Conservation (phyloP, 169 alveolate species). For the Cryptosporidium ryanae region DNA sequence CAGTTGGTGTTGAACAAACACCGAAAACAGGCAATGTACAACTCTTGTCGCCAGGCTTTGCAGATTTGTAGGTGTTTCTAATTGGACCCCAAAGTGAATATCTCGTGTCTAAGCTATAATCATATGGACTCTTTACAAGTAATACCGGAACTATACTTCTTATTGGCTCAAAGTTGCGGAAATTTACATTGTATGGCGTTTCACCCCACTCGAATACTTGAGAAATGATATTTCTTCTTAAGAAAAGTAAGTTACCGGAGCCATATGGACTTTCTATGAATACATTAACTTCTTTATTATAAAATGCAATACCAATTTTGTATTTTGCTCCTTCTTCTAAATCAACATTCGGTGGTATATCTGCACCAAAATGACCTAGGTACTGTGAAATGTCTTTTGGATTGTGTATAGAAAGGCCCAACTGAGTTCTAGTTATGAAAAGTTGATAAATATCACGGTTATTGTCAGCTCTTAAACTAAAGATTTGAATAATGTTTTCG, state of each 20-base stretch:
- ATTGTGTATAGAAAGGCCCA: slow-evolving; percentile 32
- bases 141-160: slow-evolving; percentile 43
- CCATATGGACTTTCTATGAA: slow-evolving; percentile 57
- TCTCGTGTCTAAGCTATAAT: slow-evolving; percentile 1
- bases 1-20: slow-evolving; percentile 21
- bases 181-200: background rate
- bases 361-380: slow-evolving; percentile 28
- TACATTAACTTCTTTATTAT: background rate
- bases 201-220: slow-evolving; percentile 47
- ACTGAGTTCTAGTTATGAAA: slow-evolving; percentile 25
- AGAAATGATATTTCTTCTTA: slow-evolving; percentile 26
- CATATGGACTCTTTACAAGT: slow-evolving; percentile 41
- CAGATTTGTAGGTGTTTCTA: background rate
- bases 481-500: slow-evolving; percentile 27
- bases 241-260: slow-evolving; percentile 1
- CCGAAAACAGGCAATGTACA: slow-evolving; percentile 54
- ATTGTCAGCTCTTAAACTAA: slow-evolving; percentile 28
- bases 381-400: background rate
- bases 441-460: slow-evolving; percentile 43
- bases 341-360: slow-evolving; percentile 21
- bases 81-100: slow-evolving; percentile 22
- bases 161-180: background rate
- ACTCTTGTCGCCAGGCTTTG: slow-evolving; percentile 13
- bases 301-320: slow-evolving; percentile 24
- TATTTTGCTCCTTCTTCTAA: slow-evolving; percentile 46